Evolutionary conservation across 164 flowering plant species (phyloP).

Genomic region (Macadamia integrifolia): DNA sequence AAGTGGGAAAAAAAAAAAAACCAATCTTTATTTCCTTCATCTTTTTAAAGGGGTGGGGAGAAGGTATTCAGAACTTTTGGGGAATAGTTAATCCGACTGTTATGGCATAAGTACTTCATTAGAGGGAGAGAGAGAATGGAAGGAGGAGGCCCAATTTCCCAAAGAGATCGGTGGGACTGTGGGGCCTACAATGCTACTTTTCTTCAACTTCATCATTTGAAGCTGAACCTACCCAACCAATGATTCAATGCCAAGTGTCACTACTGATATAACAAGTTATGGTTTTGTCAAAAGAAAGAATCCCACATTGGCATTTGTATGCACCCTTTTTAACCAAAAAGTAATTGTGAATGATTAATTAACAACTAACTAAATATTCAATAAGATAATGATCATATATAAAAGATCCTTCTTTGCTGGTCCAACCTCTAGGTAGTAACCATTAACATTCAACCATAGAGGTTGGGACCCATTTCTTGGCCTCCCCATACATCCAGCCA

Average conservation of each 20-base stretch:
- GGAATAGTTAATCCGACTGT: too few species aligned
- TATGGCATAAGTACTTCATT: too few species aligned
- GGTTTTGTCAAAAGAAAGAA: constrained; percentile 1
- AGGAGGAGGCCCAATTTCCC: constrained; percentile 65
- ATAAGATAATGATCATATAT: background rate
- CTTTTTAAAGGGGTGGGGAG: too few species aligned
- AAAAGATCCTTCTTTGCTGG: background rate
- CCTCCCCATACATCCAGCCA: too few species aligned
- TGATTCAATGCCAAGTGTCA: background rate
- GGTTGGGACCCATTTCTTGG: too few species aligned
- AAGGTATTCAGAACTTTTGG: too few species aligned
- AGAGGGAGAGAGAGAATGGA: background rate
- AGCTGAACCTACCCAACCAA: constrained; percentile 30
- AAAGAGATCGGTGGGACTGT: constrained; percentile 50
- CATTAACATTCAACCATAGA: too few species aligned
- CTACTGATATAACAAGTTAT: constrained; percentile 3
- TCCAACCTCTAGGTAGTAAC: background rate
- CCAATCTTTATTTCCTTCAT: too few species aligned
- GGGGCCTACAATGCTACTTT: constrained; percentile 28
- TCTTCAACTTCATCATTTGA: constrained; percentile 23
- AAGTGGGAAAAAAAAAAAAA: too few species aligned
- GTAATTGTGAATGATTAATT: constrained; percentile 14
- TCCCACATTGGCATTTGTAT: constrained; percentile 30
- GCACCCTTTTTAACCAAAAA: constrained; percentile 14
- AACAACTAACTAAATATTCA: constrained; percentile 25